Evolutionary conservation across 805 yeast genomes (phyloP).

Genomic region (Babjeviella inositovora): DNA sequence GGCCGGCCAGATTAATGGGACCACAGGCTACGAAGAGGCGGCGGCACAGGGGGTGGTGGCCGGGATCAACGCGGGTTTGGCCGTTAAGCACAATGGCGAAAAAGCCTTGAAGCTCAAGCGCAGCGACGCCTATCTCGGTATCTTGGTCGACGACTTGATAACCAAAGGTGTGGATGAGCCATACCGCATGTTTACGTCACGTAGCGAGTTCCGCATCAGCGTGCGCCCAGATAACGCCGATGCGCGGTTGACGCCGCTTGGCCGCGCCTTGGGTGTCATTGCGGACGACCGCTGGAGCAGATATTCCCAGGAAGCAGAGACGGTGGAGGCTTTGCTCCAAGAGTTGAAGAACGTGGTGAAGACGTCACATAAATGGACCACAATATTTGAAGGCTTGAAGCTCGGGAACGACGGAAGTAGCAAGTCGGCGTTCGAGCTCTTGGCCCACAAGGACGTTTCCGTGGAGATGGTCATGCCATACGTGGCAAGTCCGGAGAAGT

Average conservation of each 20-base stretch:
- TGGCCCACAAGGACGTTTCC: constrained; percentile 45
- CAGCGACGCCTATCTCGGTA: constrained; percentile 84
- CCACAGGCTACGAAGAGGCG: constrained; percentile 98
- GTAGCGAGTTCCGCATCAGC: constrained; percentile 85
- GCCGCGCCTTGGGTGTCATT: constrained; percentile 52
- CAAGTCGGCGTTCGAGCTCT: constrained; percentile 56
- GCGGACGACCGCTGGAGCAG: constrained; percentile 35
- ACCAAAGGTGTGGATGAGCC: constrained; percentile 97
- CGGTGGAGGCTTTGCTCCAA: constrained; percentile 24
- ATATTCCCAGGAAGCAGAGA: constrained; percentile 22
- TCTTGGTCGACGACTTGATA: constrained; percentile 81
- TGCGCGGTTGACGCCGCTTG: constrained; percentile 57
- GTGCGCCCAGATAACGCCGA: constrained; percentile 95
- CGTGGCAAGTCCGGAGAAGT: constrained; percentile 1
- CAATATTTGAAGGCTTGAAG: constrained; percentile 21
- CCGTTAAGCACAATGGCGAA: constrained; percentile 12
- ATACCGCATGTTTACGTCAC: constrained; percentile 92
- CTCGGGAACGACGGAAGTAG: constrained; percentile 37
- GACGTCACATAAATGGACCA: constrained; percentile 53
- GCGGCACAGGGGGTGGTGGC: constrained; percentile 95
- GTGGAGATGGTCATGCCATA: too few relatives aligned
- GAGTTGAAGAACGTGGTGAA: constrained; percentile 25
- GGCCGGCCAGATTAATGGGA: constrained; percentile 97
- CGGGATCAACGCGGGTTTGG: constrained; percentile 84
- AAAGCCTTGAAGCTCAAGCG: constrained; percentile 43